Evolutionary conservation across 2,329 filamentous ascomycete species (phyloP).

Genomic region (Cladorrhinum sp.): DNA sequence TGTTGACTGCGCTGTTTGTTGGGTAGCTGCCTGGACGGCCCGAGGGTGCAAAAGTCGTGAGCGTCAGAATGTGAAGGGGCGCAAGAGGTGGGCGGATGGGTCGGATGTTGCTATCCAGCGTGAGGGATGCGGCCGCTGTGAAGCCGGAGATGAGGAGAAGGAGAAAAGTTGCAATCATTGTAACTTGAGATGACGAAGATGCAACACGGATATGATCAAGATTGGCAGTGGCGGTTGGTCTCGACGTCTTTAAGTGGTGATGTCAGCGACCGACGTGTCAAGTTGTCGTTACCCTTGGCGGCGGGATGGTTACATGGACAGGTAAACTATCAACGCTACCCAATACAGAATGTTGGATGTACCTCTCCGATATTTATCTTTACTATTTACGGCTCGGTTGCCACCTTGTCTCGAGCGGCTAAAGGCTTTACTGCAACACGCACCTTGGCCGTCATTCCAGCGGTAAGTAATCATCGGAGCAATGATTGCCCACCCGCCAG

Average conservation of each 20-base stretch:
- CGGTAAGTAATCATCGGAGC: background rate
- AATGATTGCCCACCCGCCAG: background rate
- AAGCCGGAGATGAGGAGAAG: background rate
- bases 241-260: no score
- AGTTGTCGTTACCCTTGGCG: background rate
- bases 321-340: background rate
- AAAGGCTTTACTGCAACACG: background rate
- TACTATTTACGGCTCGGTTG: background rate
- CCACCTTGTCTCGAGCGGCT: background rate
- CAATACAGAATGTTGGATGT: background rate
- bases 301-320: background rate
- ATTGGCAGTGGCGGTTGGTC: no score
- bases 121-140: conserved; percentile 42
- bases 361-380: background rate
- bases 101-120: conserved; percentile 40
- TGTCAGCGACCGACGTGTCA: background rate
- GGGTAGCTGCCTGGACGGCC: background rate
- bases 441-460: background rate
- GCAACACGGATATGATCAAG: no score
- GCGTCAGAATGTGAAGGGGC: background rate
- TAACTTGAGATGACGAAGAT: no score
- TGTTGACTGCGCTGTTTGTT: background rate
- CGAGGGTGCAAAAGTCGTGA: conserved; percentile 2
- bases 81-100: background rate
- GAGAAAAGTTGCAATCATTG: background rate